Evolutionary conservation across 108 stramenopile species (phyloP).

Genomic region (Chaetoceros tenuissimus): DNA sequence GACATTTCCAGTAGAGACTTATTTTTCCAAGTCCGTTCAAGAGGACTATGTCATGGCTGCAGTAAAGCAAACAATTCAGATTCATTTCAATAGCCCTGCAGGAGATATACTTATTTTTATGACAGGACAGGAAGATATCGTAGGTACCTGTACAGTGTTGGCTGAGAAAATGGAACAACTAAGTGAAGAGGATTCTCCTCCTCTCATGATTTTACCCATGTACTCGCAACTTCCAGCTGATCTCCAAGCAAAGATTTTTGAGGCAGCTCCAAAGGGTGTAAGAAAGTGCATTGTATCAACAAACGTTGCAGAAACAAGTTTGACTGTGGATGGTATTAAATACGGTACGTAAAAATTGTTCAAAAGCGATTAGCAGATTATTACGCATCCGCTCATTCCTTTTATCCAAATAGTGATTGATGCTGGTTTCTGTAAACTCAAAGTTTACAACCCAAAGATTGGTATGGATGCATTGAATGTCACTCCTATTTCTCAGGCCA

Average conservation of each 20-base stretch:
- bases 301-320: conserved; percentile 97
- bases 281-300: conserved; percentile 98
- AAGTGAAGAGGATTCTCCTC: conserved; percentile 72
- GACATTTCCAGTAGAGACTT: conserved; percentile 94
- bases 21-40: conserved; percentile 82
- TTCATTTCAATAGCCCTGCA: conserved; percentile 94
- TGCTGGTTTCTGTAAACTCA: conserved; percentile 95
- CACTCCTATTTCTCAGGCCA: conserved; percentile 93
- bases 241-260: conserved; percentile 97
- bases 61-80: conserved; percentile 94
- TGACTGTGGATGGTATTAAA: not conserved
- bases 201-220: conserved; percentile 96
- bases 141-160: conserved; percentile 88
- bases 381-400: not conserved
- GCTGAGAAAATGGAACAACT: conserved; percentile 88
- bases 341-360: not conserved
- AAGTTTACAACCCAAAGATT: conserved; percentile 99
- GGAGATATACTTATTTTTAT: conserved; percentile 99
- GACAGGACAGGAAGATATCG: conserved; percentile 99
- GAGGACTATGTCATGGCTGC: conserved; percentile 99
- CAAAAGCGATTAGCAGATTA: too few relatives aligned
- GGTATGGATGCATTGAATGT: conserved; percentile 99
- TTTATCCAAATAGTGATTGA: conserved; percentile 57
- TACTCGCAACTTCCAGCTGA: conserved; percentile 98
- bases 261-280: conserved; percentile 84